phyloP scores from a whole-genome alignment of 257 asterid species.

The Ocimum tenuiflorum region DNA sequence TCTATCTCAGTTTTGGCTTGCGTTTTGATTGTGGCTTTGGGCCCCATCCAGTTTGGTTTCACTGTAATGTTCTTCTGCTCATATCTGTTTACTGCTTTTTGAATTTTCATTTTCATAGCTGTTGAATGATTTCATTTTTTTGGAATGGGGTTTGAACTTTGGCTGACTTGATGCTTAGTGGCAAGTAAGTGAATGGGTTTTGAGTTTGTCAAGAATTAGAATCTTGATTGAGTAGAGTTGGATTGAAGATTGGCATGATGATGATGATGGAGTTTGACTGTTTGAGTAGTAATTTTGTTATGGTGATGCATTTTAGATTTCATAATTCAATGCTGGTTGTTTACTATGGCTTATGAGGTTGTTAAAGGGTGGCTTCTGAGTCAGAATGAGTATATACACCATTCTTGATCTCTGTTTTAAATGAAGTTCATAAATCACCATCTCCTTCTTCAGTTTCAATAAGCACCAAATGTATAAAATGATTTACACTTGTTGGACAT shows the following conservation, averaged over 20 bases:
- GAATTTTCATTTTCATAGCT: neutral
- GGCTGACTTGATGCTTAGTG: neutral
- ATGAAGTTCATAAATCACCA: too few relatives aligned
- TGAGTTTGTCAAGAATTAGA: constrained; percentile 1
- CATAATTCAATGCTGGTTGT: neutral
- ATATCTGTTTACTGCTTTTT: neutral
- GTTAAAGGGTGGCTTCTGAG: neutral
- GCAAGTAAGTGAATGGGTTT: neutral
- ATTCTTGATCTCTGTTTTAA: neutral
- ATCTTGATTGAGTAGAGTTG: neutral
- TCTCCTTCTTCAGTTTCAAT: neutral
- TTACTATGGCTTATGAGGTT: neutral
- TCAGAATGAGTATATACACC: neutral
- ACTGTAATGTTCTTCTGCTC: constrained; percentile 42
- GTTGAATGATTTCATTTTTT: constrained; percentile 3
- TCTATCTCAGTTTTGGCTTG: constrained; percentile 82
- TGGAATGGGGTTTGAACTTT: neutral
- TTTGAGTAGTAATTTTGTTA: neutral
- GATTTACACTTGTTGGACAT: neutral
- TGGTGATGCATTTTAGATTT: neutral
- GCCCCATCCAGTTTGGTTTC: constrained; percentile 90
- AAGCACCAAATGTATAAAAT: neutral
- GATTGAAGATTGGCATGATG: neutral
- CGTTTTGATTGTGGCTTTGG: constrained; percentile 86
- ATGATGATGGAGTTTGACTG: constrained; percentile 8